A percentile compares a stretch with the other conserved stretches of the same genome.
Conservation (phyloP, 345 rosid genomes). For the Psidium guajava region DNA sequence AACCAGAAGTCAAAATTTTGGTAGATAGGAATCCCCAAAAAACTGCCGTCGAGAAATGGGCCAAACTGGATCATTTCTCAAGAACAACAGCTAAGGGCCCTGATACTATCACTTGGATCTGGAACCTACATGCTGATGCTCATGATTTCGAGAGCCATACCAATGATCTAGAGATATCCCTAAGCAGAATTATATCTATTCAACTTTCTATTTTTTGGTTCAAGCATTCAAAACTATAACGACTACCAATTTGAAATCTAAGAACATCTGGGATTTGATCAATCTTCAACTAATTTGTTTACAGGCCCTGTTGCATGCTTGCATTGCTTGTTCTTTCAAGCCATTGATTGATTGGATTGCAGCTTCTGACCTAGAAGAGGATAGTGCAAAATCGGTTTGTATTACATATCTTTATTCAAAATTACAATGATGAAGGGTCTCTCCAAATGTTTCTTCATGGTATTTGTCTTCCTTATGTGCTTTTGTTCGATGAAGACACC, state of each 20-base stretch:
- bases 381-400: slow-evolving; percentile 52
- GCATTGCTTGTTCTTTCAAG: slow-evolving; percentile 79
- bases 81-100: too few relatives aligned
- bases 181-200: neutral
- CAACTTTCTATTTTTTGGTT: neutral
- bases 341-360: slow-evolving; percentile 89
- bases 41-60: too few relatives aligned
- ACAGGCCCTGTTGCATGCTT: slow-evolving; percentile 97
- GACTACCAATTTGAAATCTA: neutral
- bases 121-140: too few relatives aligned
- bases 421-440: neutral
- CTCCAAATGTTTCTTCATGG: neutral
- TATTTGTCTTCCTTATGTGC: neutral
- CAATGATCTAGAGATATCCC: neutral
- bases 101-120: too few relatives aligned
- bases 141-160: too few relatives aligned
- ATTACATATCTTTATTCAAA: neutral
- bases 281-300: neutral
- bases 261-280: neutral
- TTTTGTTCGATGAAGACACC: slow-evolving; percentile 46
- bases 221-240: neutral
- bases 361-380: slow-evolving; percentile 96
- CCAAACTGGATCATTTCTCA: too few relatives aligned
- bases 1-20: too few relatives aligned
- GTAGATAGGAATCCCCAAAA: too few relatives aligned